A percentile compares a stretch with the other conserved stretches of the same genome.
Conservation (phyloP, 208 protist genomes). For the Crithidia fasciculata region DNA sequence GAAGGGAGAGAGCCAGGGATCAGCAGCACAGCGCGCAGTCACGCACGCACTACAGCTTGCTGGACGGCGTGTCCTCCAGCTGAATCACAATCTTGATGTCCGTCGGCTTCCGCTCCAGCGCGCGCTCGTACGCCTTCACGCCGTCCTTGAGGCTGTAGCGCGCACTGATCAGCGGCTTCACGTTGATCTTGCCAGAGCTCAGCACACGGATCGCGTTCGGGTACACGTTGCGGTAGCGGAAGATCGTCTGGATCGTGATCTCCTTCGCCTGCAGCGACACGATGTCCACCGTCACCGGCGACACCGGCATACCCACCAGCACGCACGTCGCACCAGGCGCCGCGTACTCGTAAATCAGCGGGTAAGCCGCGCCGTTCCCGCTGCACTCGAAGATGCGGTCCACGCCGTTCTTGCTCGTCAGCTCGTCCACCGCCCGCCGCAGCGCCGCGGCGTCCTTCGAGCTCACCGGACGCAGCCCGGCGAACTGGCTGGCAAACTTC, state of each 20-base stretch:
- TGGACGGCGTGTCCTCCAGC: conserved; percentile 20
- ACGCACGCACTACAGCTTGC: conserved; percentile 15
- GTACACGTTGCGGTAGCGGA: conserved; percentile 56
- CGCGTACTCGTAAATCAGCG: conserved; percentile 38
- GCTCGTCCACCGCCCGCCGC: conserved; percentile 27
- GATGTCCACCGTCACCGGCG: conserved; percentile 36
- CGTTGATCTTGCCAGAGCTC: conserved; percentile 47
- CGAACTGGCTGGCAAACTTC: conserved; percentile 30
- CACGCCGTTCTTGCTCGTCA: conserved; percentile 37
- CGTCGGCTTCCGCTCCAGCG: conserved; percentile 37
- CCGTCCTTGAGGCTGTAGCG: conserved; percentile 37
- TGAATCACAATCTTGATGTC: conserved; percentile 56
- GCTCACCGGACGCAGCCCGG: conserved; percentile 36
- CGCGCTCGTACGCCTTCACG: conserved; percentile 41
- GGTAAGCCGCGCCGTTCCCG: conserved; percentile 34
- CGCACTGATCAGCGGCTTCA: conserved; percentile 54
- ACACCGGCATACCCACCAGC: conserved; percentile 45
- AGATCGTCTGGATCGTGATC: conserved; percentile 49
- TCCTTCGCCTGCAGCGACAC: conserved; percentile 50
- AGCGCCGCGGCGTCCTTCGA: conserved; percentile 30
- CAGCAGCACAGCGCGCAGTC: too few species aligned
- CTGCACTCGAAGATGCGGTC: conserved; percentile 54
- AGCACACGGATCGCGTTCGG: conserved; percentile 38
- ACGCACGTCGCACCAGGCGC: conserved; percentile 50
- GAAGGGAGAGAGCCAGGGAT: neutral